A percentile compares a stretch with the other conserved stretches of the same genome.
Conservation (phyloP, 2,329 filamentous ascomycete genomes). For the Xylariales sp. region DNA sequence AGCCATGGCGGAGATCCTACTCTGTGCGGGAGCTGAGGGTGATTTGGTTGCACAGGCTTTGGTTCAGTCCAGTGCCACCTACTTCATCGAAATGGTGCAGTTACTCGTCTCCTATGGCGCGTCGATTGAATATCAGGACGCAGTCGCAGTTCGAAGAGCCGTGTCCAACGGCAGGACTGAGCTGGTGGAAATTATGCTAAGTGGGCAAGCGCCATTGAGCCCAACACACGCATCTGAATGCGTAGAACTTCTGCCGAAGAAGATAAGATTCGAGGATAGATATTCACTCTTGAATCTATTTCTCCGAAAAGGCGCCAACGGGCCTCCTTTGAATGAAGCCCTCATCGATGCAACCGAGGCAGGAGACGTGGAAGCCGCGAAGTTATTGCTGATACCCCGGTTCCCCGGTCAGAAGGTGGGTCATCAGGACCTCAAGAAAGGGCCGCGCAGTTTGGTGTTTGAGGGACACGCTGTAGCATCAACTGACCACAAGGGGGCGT, state of each 20-base stretch:
- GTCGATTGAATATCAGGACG: slow-evolving; percentile 50
- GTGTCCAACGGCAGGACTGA: slow-evolving; percentile 41
- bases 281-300: slow-evolving; percentile 39
- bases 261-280: slow-evolving; percentile 40
- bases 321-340: slow-evolving; percentile 41
- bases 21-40: slow-evolving; percentile 54
- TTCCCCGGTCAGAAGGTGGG: slow-evolving; percentile 33
- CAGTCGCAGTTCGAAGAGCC: slow-evolving; percentile 42
- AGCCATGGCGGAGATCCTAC: slow-evolving; percentile 48
- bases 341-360: slow-evolving; percentile 45
- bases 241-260: slow-evolving; percentile 43
- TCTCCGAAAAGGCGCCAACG: slow-evolving; percentile 46
- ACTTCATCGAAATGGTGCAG: slow-evolving; percentile 50
- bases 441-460: slow-evolving; percentile 27
- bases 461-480: slow-evolving; percentile 47
- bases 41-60: slow-evolving; percentile 44
- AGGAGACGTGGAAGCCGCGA: slow-evolving; percentile 42
- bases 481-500: slow-evolving; percentile 45
- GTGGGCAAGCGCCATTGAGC: slow-evolving; percentile 37
- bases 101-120: slow-evolving; percentile 50
- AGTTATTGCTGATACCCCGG: slow-evolving; percentile 44
- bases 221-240: slow-evolving; percentile 45
- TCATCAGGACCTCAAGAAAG: slow-evolving; percentile 22
- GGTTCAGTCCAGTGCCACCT: slow-evolving; percentile 41
- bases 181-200: slow-evolving; percentile 43